Percentiles rank a stretch among this genome's conserved stretches.
phyloP scores from a whole-genome alignment of 176 grass and related monocot species.

The Paspalum vaginatum region DNA sequence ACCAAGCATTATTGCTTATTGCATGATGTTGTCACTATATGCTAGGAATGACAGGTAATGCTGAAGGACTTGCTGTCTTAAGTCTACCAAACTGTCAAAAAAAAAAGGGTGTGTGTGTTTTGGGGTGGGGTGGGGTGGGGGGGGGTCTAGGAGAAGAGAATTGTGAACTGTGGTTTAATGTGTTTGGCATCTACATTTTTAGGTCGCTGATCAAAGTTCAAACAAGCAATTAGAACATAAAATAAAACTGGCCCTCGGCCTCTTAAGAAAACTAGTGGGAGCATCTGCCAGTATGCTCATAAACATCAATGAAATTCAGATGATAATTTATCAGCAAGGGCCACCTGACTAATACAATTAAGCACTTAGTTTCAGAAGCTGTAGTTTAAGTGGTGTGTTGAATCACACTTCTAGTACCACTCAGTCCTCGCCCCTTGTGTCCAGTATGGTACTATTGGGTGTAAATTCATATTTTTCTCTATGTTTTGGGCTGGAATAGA shows the following conservation, averaged over 20 bases:
- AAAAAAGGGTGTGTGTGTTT: too few relatives aligned
- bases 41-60: conserved; percentile 91
- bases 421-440: conserved; percentile 5
- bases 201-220: conserved; percentile 26
- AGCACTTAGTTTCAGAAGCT: conserved; percentile 5
- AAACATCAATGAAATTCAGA: background rate
- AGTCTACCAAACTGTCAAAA: background rate
- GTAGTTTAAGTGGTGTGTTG: background rate
- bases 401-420: conserved; percentile 29
- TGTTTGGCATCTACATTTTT: background rate
- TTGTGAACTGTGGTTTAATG: background rate
- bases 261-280: background rate
- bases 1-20: conserved; percentile 77
- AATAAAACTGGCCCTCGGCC: background rate
- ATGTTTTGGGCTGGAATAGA: background rate
- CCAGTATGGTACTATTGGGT: background rate
- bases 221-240: background rate
- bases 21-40: conserved; percentile 91
- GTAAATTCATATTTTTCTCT: conserved; percentile 10
- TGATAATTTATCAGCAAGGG: background rate
- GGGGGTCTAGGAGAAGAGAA: background rate
- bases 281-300: background rate
- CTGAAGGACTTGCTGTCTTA: background rate
- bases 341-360: background rate
- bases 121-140: too few relatives aligned